Base-by-base conservation (phyloP, 768 basidiomycete species). In the Dendrothele bispora region DNA sequence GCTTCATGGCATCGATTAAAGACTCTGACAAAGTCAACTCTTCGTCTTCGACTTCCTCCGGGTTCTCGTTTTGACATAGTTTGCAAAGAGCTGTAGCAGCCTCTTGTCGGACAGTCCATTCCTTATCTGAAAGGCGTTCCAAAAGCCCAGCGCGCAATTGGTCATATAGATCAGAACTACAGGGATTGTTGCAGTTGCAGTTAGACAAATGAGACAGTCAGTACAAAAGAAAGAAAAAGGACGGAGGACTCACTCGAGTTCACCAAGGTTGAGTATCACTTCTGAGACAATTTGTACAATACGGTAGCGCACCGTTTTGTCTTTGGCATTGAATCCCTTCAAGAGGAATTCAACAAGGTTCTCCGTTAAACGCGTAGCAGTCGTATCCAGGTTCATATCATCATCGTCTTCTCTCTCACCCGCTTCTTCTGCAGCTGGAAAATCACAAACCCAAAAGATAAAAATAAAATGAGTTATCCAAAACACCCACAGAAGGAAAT, bases 231-330 rank as follows among this genome's bases (percentile, higher is more conserved):
- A n/a, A n/a, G n/a, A n/a, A n/a, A n/a, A n/a, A n/a, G n/a, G n/a
- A n/a, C n/a, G n/a, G n/a, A 28, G 8, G 29, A 74, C 86, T 45
- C 60, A 97, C 94, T 95, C 91, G 48, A 98, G 77, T 66, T 86
- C 87, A 6, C 91, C 91, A 0, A 97, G 70, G 47, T 84, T 79
- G 1, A 81, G 77, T 11, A 95, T 80, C 77, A 93, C 85, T 56
- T 88, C 84, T 0, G 87, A 81, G 12, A 91, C 76, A n/a, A 83
- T 68, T 44, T 88, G 85, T 2, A 90, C 72, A 26, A 83, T 84
- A 17, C 95, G 83, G 60, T 84, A 95, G 5, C 95, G 80, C 30
- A 91, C 84, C 35, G 74, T 75, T 68, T 95, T 98, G 69, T 95
- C 91, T 63, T 93, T 95, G 3, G 92, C 85, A 15, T 71, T 56